Evolutionary conservation across 306 rosid species (phyloP).

Genomic region (Urtica urens): DNA sequence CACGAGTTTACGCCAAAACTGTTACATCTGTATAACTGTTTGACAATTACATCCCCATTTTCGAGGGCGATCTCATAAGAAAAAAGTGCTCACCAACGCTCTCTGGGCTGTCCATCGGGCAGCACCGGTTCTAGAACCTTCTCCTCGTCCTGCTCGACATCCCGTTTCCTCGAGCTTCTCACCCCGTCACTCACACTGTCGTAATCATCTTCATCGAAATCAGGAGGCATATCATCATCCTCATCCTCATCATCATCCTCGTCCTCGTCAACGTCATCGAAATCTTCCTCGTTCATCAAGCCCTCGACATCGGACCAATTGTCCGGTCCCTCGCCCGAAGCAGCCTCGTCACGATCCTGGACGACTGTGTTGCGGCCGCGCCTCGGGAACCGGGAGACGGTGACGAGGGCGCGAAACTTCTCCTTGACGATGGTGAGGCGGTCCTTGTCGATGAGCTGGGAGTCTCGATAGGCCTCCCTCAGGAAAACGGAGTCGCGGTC

Average conservation of each 20-base stretch:
- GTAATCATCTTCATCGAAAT: constrained; percentile 48
- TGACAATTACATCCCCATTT: too few relatives aligned
- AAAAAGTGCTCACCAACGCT: constrained; percentile 74
- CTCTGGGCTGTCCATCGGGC: constrained; percentile 63
- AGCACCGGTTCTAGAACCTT: constrained; percentile 32
- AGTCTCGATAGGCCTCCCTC: constrained; percentile 73
- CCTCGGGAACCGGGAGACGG: constrained; percentile 45
- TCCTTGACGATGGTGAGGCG: constrained; percentile 65
- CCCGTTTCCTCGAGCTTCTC: constrained; percentile 24
- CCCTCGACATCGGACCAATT: constrained; percentile 46
- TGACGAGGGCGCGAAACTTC: constrained; percentile 60
- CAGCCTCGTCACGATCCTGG: constrained; percentile 19
- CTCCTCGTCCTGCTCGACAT: constrained; percentile 21
- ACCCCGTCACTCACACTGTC: constrained; percentile 19
- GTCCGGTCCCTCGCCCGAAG: constrained; percentile 34
- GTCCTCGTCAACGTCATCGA: constrained; percentile 14
- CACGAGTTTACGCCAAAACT: too few relatives aligned
- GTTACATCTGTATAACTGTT: too few relatives aligned
- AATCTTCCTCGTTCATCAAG: constrained; percentile 24
- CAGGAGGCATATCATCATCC: constrained; percentile 56
- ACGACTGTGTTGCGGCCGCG: constrained; percentile 29
- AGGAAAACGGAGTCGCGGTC: constrained; percentile 81
- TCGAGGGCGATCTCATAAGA: too few relatives aligned
- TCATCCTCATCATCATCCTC: constrained; percentile 42
- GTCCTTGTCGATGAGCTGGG: constrained; percentile 66